Percentiles rank a stretch among this genome's conserved stretches.
phyloP scores from a whole-genome alignment of 257 asterid species.

The Solanum dulcamara region DNA sequence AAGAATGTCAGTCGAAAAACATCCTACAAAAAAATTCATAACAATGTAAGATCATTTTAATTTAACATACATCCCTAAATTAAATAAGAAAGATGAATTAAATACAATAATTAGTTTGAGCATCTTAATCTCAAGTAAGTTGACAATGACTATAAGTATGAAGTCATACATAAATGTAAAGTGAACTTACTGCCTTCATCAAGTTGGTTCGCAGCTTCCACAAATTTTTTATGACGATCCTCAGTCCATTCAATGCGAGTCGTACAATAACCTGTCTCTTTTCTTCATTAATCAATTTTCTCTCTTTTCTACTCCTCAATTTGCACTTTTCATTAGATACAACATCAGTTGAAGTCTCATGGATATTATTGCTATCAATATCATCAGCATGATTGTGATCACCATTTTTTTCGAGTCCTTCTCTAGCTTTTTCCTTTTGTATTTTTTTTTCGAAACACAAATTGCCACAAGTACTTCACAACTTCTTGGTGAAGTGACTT shows the following conservation, averaged over 20 bases:
- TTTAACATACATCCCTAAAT: neutral
- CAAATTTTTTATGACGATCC: conserved; percentile 9
- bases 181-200: conserved; percentile 19
- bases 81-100: neutral
- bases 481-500: too few species aligned
- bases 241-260: neutral
- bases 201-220: neutral
- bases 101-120: neutral
- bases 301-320: too few species aligned
- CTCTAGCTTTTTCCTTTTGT: too few species aligned
- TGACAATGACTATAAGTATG: neutral
- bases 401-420: too few species aligned
- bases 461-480: too few species aligned
- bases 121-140: neutral
- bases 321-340: too few species aligned
- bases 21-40: neutral
- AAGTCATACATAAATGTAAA: neutral
- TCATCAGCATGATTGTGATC: too few species aligned
- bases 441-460: too few species aligned
- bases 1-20: neutral
- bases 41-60: neutral
- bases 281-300: neutral
- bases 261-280: too few species aligned
- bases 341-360: too few species aligned
- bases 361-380: too few species aligned